phyloP scores from a whole-genome alignment of 495 filamentous ascomycete genomes.

The Penicillium dipodomyicola region DNA sequence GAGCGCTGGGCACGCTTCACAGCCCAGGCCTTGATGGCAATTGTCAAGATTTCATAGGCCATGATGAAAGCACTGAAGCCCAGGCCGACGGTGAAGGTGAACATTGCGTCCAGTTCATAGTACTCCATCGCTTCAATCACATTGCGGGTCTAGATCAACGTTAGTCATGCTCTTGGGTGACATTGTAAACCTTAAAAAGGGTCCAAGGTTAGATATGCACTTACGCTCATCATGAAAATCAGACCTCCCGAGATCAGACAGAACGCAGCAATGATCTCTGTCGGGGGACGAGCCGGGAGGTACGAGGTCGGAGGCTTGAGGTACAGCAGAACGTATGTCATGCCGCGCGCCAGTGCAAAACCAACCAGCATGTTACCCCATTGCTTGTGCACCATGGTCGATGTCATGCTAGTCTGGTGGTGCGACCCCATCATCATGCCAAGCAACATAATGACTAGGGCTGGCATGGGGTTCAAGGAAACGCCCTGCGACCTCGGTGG shows the following conservation, averaged over 20 bases:
- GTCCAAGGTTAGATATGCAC: slow-evolving; percentile 25
- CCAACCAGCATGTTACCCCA: slow-evolving; percentile 88
- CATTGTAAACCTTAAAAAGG: not conserved
- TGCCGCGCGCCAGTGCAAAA: slow-evolving; percentile 70
- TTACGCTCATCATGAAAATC: slow-evolving; percentile 90
- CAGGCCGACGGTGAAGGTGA: slow-evolving; percentile 87
- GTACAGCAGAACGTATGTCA: slow-evolving; percentile 80
- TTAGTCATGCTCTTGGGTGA: slow-evolving; percentile 1
- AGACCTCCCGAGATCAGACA: slow-evolving; percentile 84
- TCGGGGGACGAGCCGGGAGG: slow-evolving; percentile 85
- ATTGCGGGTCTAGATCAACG: slow-evolving; percentile 55
- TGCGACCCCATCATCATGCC: slow-evolving; percentile 96
- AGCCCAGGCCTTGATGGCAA: slow-evolving; percentile 92
- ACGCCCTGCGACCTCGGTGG: slow-evolving; percentile 66
- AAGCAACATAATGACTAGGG: slow-evolving; percentile 76
- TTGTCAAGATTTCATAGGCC: slow-evolving; percentile 73
- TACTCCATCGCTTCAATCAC: slow-evolving; percentile 74
- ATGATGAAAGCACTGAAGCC: slow-evolving; percentile 80
- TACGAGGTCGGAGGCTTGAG: slow-evolving; percentile 79
- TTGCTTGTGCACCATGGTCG: slow-evolving; percentile 90
- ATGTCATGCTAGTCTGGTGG: slow-evolving; percentile 78
- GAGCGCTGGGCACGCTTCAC: slow-evolving; percentile 55
- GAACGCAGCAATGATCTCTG: slow-evolving; percentile 81
- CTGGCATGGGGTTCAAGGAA: slow-evolving; percentile 87
- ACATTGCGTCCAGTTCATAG: slow-evolving; percentile 77